Conservation (phyloP, 306 rosid genomes). For the Fragaria iinumae region DNA sequence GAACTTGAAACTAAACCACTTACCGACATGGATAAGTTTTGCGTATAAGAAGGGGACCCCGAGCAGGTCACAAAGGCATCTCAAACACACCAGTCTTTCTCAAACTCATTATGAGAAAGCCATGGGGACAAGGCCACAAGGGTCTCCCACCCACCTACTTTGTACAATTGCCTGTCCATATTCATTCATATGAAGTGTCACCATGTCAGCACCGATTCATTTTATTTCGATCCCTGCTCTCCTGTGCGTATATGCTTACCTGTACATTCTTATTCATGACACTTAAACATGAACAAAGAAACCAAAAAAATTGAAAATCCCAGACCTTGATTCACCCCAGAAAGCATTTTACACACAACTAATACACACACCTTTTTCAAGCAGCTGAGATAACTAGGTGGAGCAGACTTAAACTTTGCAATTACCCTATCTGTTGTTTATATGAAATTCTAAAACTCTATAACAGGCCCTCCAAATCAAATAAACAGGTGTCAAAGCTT, state of each 20-base stretch:
- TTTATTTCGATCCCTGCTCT: not conserved
- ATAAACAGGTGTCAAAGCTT: conserved; percentile 33
- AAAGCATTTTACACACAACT: conserved; percentile 29
- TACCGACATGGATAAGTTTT: not conserved
- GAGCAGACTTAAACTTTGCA: conserved; percentile 21
- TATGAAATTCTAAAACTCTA: conserved; percentile 23
- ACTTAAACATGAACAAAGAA: not conserved
- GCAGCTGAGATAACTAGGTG: conserved; percentile 32
- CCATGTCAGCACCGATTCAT: not conserved
- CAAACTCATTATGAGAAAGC: not conserved
- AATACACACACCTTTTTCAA: conserved; percentile 33
- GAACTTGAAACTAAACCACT: not conserved
- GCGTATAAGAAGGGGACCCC: not conserved
- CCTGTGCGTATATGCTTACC: not conserved
- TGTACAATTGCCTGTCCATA: not conserved
- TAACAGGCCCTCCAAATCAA: conserved; percentile 8
- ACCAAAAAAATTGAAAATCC: not conserved
- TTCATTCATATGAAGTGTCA: not conserved
- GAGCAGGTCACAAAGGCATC: not conserved
- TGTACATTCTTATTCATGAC: not conserved
- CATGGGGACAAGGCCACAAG: not conserved
- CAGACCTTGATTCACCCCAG: conserved; percentile 3
- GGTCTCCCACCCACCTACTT: conserved; percentile 6
- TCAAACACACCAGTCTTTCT: not conserved
- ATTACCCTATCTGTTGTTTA: conserved; percentile 32